Evolutionary conservation across 495 filamentous ascomycete genomes (phyloP).

Genomic region (Tetracladium setigerum): DNA sequence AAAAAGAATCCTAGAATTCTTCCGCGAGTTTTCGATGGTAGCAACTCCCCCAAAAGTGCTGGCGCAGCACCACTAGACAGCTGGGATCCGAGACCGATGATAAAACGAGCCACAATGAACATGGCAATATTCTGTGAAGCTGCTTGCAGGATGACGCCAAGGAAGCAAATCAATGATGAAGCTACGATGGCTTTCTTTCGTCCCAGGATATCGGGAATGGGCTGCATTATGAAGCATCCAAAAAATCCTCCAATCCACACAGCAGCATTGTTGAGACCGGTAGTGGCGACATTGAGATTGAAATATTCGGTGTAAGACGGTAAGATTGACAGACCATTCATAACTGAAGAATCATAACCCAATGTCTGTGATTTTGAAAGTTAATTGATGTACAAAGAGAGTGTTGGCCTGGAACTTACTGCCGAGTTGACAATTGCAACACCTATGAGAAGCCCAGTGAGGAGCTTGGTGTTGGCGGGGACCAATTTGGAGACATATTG

Average conservation of each 20-base stretch:
- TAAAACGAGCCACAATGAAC: conserved; percentile 30
- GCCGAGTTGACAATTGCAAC: conserved; percentile 33
- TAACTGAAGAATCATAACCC: conserved; percentile 44
- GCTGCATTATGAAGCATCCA: conserved; percentile 13
- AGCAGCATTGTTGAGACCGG: conserved; percentile 8
- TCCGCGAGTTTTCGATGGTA: conserved; percentile 38
- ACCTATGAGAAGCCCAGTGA: conserved; percentile 40
- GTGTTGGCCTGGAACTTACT: conserved; percentile 6
- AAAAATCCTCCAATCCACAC: conserved; percentile 18
- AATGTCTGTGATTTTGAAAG: conserved; percentile 27
- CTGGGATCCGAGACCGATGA: conserved; percentile 41
- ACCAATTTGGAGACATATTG: too few species aligned
- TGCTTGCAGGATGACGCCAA: conserved; percentile 40
- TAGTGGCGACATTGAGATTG: conserved; percentile 25
- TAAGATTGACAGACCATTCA: conserved; percentile 46
- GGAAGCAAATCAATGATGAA: conserved; percentile 31
- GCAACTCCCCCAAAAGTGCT: conserved; percentile 41
- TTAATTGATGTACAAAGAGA: too few species aligned
- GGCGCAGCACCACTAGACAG: conserved; percentile 31
- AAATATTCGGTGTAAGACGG: conserved; percentile 43
- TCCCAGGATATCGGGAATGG: conserved; percentile 18
- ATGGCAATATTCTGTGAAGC: conserved; percentile 39
- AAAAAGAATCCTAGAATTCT: not conserved
- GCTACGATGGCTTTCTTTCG: conserved; percentile 39
- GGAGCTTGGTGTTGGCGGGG: conserved; percentile 33